A percentile compares a stretch with the other conserved stretches of the same genome.
phyloP scores from a whole-genome alignment of 1,284 basidiomycete species.

The Leccinum griseonigrum region DNA sequence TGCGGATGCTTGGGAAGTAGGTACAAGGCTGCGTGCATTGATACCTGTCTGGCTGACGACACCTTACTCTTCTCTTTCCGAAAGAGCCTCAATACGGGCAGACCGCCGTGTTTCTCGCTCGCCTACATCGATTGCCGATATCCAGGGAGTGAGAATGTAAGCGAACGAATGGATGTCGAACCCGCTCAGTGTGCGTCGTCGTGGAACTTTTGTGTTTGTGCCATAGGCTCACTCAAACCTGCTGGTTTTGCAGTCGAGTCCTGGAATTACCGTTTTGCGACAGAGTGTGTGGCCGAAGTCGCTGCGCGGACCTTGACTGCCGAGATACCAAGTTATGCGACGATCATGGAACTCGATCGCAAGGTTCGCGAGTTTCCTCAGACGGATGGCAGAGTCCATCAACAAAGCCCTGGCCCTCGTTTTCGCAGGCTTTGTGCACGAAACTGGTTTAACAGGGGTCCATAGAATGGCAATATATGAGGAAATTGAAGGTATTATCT shows the following conservation, averaged over 20 bases:
- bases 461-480: slow-evolving; percentile 72
- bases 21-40: slow-evolving; percentile 10
- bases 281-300: slow-evolving; percentile 64
- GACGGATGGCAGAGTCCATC: no score
- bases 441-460: slow-evolving; percentile 45
- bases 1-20: slow-evolving; percentile 51
- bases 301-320: slow-evolving; percentile 61
- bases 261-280: slow-evolving; percentile 63
- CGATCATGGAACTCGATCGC: slow-evolving; percentile 70
- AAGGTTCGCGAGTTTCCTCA: slow-evolving; percentile 62
- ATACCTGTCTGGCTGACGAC: slow-evolving; percentile 7
- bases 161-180: slow-evolving; percentile 28
- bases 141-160: slow-evolving; percentile 40
- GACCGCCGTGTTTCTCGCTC: slow-evolving; percentile 58
- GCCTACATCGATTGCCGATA: slow-evolving; percentile 57
- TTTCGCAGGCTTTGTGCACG: no score
- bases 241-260: slow-evolving; percentile 43
- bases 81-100: slow-evolving; percentile 59
- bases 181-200: slow-evolving; percentile 24
- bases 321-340: slow-evolving; percentile 59
- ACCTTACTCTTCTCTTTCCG: background rate
- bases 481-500: slow-evolving; percentile 47
- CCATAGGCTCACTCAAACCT: background rate
- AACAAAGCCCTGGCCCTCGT: no score
- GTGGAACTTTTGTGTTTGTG: background rate